Evolutionary conservation across 352 stramenopile species (phyloP), one percentile per base, ranked within the genome.

Genomic region (Peronospora belbahrii): DNA sequence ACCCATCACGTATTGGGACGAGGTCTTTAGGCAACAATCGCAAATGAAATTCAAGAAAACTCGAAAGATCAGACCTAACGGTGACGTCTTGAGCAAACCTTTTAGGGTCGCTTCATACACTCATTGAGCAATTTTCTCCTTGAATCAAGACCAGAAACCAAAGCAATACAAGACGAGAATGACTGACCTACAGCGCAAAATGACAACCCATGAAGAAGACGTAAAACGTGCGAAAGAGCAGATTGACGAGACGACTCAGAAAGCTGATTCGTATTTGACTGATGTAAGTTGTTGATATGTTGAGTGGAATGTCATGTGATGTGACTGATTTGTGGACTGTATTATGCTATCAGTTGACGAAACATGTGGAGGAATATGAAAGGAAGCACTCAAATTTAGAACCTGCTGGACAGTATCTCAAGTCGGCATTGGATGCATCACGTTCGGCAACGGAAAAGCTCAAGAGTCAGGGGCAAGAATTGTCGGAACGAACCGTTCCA

Each of bases 301-400:
- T n/a, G n/a, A n/a, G n/a, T n/a, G n/a, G n/a, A n/a, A n/a, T n/a
- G n/a, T n/a, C n/a, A n/a, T n/a, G n/a, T n/a, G n/a, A n/a, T n/a
- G n/a, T n/a, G 27, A 32, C 30, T 34, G 8, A 34, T 6, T 7
- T 34, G 0, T 27, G 22, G 40, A 27, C 5, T 43, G 6, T 32
- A 19, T 17, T 35, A 11, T 38, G 33, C 11, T 27, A 14, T 2
- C 31, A 81, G 69, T 58, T 86, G 38, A 80, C 76, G 35, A 74
- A 78, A 48, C 65, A 65, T 33, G 51, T 86, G 5, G 52, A 72
- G 22, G 62, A 77, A 10, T 86, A 80, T 30, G 65, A 84, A 52
- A 38, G 61, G 45, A 25, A 70, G 6, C 51, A 83, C 62, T 42
- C 71, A 33, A 44, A 74, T 28, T 65, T 60, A 11, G 52, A 76